These are phyloP conservation scores for Hypomontagnella monticulosa DNA, from an alignment of 495 filamentous ascomycete species.

Conservation along the genomic window DNA sequence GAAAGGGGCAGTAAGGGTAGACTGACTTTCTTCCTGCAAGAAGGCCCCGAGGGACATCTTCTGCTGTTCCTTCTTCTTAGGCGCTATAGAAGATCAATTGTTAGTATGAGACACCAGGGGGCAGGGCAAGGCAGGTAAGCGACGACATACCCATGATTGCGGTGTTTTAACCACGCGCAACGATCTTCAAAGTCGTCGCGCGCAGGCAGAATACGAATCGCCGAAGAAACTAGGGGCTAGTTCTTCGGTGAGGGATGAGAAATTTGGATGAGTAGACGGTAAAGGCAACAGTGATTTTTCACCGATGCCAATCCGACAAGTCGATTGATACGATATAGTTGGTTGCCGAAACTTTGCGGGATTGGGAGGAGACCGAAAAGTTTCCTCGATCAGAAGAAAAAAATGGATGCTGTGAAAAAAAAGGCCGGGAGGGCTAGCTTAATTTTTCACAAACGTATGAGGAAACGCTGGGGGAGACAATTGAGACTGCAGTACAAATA, in stretches of 20 bases:
- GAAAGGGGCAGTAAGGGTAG: conserved; percentile 44
- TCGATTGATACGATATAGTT: conserved; percentile 22
- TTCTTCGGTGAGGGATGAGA: conserved; percentile 18
- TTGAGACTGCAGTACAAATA: conserved; percentile 19
- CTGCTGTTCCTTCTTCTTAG: conserved; percentile 84
- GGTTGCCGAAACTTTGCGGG: conserved; percentile 25
- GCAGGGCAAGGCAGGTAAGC: conserved; percentile 30
- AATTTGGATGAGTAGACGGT: neutral
- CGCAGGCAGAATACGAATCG: conserved; percentile 44
- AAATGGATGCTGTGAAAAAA: conserved; percentile 37
- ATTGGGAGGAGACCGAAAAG: conserved; percentile 36
- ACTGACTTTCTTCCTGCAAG: conserved; percentile 83
- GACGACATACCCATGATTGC: conserved; percentile 87
- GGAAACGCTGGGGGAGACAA: conserved; percentile 7
- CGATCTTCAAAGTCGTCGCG: conserved; percentile 57
- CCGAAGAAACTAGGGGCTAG: conserved; percentile 36
- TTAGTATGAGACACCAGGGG: conserved; percentile 30
- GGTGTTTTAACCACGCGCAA: conserved; percentile 61
- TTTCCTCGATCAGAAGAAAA: conserved; percentile 34
- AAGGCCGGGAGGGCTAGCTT: conserved; percentile 39
- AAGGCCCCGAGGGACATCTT: conserved; percentile 96
- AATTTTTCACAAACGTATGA: conserved; percentile 33
- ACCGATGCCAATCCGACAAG: conserved; percentile 14
- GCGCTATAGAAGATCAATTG: conserved; percentile 64
- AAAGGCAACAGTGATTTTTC: conserved; percentile 15